Percentiles rank a stretch among this genome's conserved stretches.
These are phyloP conservation scores for Candida succiphila DNA, from an alignment of 805 yeast genomes.

Conservation along the genomic window DNA sequence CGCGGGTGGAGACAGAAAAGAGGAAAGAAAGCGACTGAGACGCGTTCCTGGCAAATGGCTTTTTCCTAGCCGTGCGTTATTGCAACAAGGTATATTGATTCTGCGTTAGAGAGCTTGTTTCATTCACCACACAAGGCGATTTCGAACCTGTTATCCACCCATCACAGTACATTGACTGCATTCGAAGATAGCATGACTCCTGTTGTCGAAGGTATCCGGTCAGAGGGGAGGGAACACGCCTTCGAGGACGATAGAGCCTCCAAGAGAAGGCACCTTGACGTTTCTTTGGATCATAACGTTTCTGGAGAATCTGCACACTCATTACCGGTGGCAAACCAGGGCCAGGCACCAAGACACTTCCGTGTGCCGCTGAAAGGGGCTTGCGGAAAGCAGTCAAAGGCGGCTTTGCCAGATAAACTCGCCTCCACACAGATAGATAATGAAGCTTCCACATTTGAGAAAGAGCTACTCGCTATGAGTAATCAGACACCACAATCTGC, in stretches of 20 bases:
- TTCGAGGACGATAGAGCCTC: constrained; percentile 2
- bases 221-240: background rate
- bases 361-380: constrained; percentile 21
- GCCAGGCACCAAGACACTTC: constrained; percentile 17
- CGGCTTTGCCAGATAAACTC: constrained; percentile 7
- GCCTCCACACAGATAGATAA: constrained; percentile 16
- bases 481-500: constrained; percentile 19
- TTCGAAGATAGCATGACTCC: too few species aligned
- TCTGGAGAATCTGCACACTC: constrained; percentile 20
- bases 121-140: too few species aligned
- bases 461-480: constrained; percentile 37
- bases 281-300: constrained; percentile 11
- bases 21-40: too few species aligned
- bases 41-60: too few species aligned
- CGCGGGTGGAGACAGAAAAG: too few species aligned
- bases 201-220: too few species aligned
- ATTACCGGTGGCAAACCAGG: constrained; percentile 21
- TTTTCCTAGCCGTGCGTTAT: too few species aligned
- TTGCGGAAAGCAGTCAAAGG: background rate
- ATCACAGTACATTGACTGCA: too few species aligned
- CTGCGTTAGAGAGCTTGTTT: too few species aligned
- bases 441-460: constrained; percentile 41
- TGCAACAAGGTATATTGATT: too few species aligned
- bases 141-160: too few species aligned
- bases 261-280: constrained; percentile 14